A percentile compares a stretch with the other conserved stretches of the same genome.
phyloP scores from a whole-genome alignment of 805 yeast species.

The Pichia heedii region DNA sequence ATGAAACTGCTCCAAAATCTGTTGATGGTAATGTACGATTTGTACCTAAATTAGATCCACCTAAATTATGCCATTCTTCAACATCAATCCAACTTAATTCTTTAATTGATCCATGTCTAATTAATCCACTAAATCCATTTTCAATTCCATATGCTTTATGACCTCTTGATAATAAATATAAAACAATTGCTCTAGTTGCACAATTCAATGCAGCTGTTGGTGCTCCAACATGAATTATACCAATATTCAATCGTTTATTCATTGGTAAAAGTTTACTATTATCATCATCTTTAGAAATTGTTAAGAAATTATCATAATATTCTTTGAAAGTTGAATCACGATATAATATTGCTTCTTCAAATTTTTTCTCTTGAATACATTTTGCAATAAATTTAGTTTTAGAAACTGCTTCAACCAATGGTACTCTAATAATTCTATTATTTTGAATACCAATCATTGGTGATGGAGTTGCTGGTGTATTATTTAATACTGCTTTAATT shows the following conservation, averaged over 20 bases:
- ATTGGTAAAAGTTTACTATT: constrained; percentile 51
- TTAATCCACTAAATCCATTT: constrained; percentile 88
- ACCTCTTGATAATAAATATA: constrained; percentile 82
- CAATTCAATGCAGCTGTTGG: constrained; percentile 96
- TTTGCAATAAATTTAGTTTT: constrained; percentile 84
- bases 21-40: constrained; percentile 78
- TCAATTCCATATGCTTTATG: constrained; percentile 86
- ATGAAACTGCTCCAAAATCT: constrained; percentile 87
- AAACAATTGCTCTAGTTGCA: constrained; percentile 83
- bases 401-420: constrained; percentile 83
- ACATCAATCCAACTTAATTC: constrained; percentile 76
- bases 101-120: constrained; percentile 77
- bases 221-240: constrained; percentile 89
- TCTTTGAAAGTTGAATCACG: constrained; percentile 87
- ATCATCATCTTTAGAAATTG: constrained; percentile 66
- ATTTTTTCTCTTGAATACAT: constrained; percentile 72
- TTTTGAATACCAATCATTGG: constrained; percentile 90
- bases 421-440: constrained; percentile 76
- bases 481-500: constrained; percentile 80
- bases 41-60: constrained; percentile 97
- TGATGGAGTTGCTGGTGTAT: constrained; percentile 85
- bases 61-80: constrained; percentile 79
- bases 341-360: constrained; percentile 76
- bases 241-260: constrained; percentile 58
- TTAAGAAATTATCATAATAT: constrained; percentile 61